A percentile compares a stretch with the other conserved stretches of the same genome.
Conservation (phyloP, 176 grass and related monocot species). For the Ananas comosus region DNA sequence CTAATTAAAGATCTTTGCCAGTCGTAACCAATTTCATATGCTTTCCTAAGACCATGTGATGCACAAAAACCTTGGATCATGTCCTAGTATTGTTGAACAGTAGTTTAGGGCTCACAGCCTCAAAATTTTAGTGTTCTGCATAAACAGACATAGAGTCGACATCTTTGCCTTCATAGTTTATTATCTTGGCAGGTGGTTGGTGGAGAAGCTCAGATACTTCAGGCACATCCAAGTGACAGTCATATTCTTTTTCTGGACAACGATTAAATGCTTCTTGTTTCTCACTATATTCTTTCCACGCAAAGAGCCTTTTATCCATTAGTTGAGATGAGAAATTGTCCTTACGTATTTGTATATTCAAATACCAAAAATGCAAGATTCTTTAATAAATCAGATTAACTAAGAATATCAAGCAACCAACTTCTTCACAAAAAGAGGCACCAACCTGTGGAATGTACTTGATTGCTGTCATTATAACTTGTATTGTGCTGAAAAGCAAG, state of each 20-base stretch:
- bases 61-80: too few relatives aligned
- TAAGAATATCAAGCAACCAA: not conserved
- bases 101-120: not conserved
- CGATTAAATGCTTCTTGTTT: not conserved
- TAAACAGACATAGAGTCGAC: too few relatives aligned
- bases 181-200: not conserved
- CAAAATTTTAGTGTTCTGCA: not conserved
- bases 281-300: not conserved
- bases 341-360: not conserved
- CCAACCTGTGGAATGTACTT: slow-evolving; percentile 98
- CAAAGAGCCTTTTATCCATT: not conserved
- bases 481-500: slow-evolving; percentile 68
- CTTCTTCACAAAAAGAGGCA: slow-evolving; percentile 6
- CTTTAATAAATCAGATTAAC: slow-evolving; percentile 3
- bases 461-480: slow-evolving; percentile 89
- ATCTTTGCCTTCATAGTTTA: too few relatives aligned
- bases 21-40: not conserved
- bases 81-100: not conserved
- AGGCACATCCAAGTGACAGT: not conserved
- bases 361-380: not conserved
- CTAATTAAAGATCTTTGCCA: not conserved
- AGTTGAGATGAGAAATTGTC: not conserved
- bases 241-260: not conserved
- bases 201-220: not conserved
- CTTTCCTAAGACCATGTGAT: not conserved